These are phyloP conservation scores for Penicillium sp. DNA, from an alignment of 2,329 filamentous ascomycete species.

Conservation along the genomic window DNA sequence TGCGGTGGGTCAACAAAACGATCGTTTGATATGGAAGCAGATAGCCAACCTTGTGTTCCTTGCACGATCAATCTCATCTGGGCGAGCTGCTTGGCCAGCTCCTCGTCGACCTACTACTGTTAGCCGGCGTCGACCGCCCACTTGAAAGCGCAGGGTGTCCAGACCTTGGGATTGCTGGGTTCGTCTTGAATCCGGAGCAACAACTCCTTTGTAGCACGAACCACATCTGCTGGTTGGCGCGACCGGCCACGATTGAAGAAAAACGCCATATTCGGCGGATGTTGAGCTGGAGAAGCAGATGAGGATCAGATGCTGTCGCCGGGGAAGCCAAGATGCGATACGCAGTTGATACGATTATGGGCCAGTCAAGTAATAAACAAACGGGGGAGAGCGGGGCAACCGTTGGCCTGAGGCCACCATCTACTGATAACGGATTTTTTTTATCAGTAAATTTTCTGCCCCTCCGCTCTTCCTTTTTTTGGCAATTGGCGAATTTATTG, in stretches of 20 bases:
- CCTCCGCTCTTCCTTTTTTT: slow-evolving; percentile 15
- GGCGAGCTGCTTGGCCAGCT: slow-evolving; percentile 78
- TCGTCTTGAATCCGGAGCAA: slow-evolving; percentile 63
- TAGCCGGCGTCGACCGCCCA: slow-evolving; percentile 56
- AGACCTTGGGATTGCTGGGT: slow-evolving; percentile 58
- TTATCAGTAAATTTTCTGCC: slow-evolving; percentile 24
- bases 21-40: background rate
- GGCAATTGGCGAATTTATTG: background rate
- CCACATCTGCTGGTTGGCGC: slow-evolving; percentile 63
- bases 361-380: slow-evolving; percentile 25
- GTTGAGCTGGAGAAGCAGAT: slow-evolving; percentile 16
- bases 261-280: slow-evolving; percentile 61
- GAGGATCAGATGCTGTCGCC: slow-evolving; percentile 1
- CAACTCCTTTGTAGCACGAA: slow-evolving; percentile 64
- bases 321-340: background rate
- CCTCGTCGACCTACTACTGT: slow-evolving; percentile 74
- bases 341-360: slow-evolving; percentile 1
- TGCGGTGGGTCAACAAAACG: background rate
- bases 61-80: slow-evolving; percentile 94
- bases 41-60: slow-evolving; percentile 74
- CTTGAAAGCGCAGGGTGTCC: slow-evolving; percentile 39
- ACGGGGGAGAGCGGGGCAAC: slow-evolving; percentile 28
- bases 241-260: slow-evolving; percentile 65
- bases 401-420: slow-evolving; percentile 21
- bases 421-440: slow-evolving; percentile 25